Evolutionary conservation across 169 alveolate genomes (phyloP).

Genomic region (Eimeria acervulina): DNA sequence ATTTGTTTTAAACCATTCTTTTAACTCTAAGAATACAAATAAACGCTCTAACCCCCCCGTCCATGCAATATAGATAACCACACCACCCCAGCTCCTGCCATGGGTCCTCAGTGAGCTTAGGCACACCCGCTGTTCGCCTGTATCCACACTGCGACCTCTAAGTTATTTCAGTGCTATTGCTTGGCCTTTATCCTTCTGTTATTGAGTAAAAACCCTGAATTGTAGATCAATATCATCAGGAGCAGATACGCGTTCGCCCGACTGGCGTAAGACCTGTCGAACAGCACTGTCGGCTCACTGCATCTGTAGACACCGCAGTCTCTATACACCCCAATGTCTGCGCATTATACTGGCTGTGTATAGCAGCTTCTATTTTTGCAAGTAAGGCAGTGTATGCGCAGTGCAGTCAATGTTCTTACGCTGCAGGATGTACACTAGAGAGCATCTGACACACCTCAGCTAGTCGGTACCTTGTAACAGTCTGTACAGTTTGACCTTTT

Average conservation of each 20-base stretch:
- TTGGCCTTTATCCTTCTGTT: not conserved
- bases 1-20: not conserved
- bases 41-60: not conserved
- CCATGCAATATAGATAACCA: not conserved
- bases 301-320: not conserved
- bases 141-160: not conserved
- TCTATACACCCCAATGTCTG: not conserved
- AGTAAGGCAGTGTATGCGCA: not conserved
- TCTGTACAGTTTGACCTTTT: not conserved
- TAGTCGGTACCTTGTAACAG: not conserved
- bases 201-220: not conserved
- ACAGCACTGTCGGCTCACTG: not conserved
- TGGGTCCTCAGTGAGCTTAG: slow-evolving; percentile 6
- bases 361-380: not conserved
- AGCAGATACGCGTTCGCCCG: not conserved
- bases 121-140: slow-evolving; percentile 6
- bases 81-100: slow-evolving; percentile 27
- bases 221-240: not conserved
- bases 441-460: not conserved
- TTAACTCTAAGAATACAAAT: not conserved
- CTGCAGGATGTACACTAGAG: not conserved
- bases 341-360: not conserved
- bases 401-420: not conserved
- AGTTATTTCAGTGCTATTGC: not conserved
- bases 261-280: not conserved